These are phyloP conservation scores for Wickerhamomyces canadensis DNA, from an alignment of 805 yeast genomes.

Conservation along the genomic window DNA sequence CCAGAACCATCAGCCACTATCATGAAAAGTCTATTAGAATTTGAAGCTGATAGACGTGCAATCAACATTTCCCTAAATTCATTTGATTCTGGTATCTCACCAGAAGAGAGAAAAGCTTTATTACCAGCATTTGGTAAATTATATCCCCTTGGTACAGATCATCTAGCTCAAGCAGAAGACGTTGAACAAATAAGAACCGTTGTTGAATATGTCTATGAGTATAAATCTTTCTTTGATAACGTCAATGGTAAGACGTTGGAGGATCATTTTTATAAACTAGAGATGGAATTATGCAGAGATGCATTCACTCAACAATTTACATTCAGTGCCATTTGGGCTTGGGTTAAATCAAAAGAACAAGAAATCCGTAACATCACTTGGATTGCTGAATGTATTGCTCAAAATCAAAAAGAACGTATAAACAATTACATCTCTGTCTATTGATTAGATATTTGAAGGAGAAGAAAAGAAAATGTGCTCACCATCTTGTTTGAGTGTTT, in stretches of 20 bases:
- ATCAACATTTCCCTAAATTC: conserved; percentile 91
- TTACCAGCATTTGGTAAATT: conserved; percentile 82
- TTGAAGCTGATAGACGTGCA: conserved; percentile 94
- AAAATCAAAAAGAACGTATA: conserved; percentile 92
- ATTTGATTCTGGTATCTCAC: conserved; percentile 71
- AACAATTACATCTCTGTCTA: conserved; percentile 86
- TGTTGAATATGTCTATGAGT: conserved; percentile 62
- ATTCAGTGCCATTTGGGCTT: conserved; percentile 87
- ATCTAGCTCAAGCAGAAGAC: conserved; percentile 75
- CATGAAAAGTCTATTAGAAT: conserved; percentile 70
- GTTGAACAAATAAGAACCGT: conserved; percentile 71
- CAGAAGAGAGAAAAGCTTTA: conserved; percentile 63
- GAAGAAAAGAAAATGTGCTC: too few species aligned
- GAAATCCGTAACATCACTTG: conserved; percentile 97
- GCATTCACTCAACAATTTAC: conserved; percentile 97
- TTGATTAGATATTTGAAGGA: conserved; percentile 32
- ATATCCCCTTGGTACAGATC: conserved; percentile 59
- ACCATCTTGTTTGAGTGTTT: too few species aligned
- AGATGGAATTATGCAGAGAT: conserved; percentile 86
- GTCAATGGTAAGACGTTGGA: conserved; percentile 61
- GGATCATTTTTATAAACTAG: conserved; percentile 89
- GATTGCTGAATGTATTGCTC: conserved; percentile 99
- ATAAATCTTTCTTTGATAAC: conserved; percentile 49
- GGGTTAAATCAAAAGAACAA: conserved; percentile 94
- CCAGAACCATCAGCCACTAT: conserved; percentile 79